These are phyloP conservation scores for Tubosaeta sp. DNA, from an alignment of 768 basidiomycete genomes.

Conservation along the genomic window DNA sequence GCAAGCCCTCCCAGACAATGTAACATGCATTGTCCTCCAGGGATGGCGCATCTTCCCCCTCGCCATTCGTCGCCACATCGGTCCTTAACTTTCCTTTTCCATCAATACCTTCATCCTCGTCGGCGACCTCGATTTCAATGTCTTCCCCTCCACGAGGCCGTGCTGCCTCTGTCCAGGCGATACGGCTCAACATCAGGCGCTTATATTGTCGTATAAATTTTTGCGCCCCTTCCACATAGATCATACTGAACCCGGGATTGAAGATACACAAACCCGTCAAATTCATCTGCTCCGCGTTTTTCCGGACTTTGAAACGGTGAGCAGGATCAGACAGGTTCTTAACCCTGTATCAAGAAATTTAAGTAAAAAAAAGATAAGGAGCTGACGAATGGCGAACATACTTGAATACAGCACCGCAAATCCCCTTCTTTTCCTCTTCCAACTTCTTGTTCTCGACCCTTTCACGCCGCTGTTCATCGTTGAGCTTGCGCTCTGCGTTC, in stretches of 20 bases:
- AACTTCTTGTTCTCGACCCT: slow-evolving; percentile 83
- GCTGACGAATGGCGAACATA: slow-evolving; percentile 37
- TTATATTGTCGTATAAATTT: slow-evolving; percentile 87
- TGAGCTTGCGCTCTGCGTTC: slow-evolving; percentile 89
- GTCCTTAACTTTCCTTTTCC: slow-evolving; percentile 31
- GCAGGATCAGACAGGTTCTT: slow-evolving; percentile 85
- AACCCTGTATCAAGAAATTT: slow-evolving; percentile 41
- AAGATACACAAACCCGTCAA: slow-evolving; percentile 89
- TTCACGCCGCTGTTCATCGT: slow-evolving; percentile 82
- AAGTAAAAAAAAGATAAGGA: background rate
- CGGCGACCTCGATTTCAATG: slow-evolving; percentile 57
- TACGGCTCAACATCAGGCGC: slow-evolving; percentile 78
- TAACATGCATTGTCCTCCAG: slow-evolving; percentile 86
- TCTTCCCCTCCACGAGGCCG: slow-evolving; percentile 72
- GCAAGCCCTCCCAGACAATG: slow-evolving; percentile 88
- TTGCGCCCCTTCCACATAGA: slow-evolving; percentile 89
- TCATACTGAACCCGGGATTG: slow-evolving; percentile 83
- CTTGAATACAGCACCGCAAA: slow-evolving; percentile 88
- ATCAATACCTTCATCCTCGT: slow-evolving; percentile 37
- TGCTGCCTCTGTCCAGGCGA: slow-evolving; percentile 92
- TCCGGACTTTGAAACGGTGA: slow-evolving; percentile 94
- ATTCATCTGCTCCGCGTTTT: slow-evolving; percentile 90
- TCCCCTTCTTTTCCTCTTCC: slow-evolving; percentile 84
- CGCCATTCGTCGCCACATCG: slow-evolving; percentile 21
- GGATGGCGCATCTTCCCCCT: slow-evolving; percentile 31